Evolutionary conservation across 192 early-diverging fungal genomes (phyloP).

Genomic region (Gorgonomyces haynaldii): DNA sequence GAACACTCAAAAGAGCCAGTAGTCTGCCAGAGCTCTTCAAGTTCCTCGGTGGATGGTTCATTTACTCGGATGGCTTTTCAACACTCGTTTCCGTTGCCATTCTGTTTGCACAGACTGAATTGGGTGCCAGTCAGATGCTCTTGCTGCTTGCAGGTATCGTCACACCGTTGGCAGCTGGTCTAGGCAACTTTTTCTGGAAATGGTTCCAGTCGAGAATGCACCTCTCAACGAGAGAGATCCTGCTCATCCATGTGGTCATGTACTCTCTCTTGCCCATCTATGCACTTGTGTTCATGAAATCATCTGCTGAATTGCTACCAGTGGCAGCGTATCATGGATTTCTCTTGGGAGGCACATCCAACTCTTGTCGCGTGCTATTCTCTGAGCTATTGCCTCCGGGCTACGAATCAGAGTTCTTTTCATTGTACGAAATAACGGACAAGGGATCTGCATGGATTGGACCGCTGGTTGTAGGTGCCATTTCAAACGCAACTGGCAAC

Average conservation of each 20-base stretch:
- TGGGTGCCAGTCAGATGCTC: conserved; percentile 24
- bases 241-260: conserved; percentile 8
- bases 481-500: conserved; percentile 36
- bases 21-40: conserved; percentile 14
- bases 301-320: too few relatives aligned
- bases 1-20: background rate
- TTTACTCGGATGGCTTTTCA: conserved; percentile 15
- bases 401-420: conserved; percentile 58
- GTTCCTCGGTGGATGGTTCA: conserved; percentile 26
- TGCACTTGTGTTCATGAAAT: too few relatives aligned
- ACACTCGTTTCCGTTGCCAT: conserved; percentile 30
- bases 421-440: conserved; percentile 48
- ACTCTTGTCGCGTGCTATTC: conserved; percentile 48
- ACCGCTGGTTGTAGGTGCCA: conserved; percentile 56
- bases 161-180: conserved; percentile 7
- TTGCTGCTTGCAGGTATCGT: conserved; percentile 10
- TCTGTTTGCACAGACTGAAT: conserved; percentile 39
- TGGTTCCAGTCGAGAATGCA: conserved; percentile 1
- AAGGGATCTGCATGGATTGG: conserved; percentile 61
- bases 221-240: conserved; percentile 3
- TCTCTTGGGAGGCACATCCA: conserved; percentile 33
- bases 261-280: conserved; percentile 11
- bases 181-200: conserved; percentile 12
- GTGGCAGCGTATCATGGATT: conserved; percentile 50
- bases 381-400: conserved; percentile 53